A percentile compares a stretch with the other conserved stretches of the same genome.
These are phyloP conservation scores for Monosporascus sp. DNA, from an alignment of 2,329 filamentous ascomycete species.

Conservation along the genomic window DNA sequence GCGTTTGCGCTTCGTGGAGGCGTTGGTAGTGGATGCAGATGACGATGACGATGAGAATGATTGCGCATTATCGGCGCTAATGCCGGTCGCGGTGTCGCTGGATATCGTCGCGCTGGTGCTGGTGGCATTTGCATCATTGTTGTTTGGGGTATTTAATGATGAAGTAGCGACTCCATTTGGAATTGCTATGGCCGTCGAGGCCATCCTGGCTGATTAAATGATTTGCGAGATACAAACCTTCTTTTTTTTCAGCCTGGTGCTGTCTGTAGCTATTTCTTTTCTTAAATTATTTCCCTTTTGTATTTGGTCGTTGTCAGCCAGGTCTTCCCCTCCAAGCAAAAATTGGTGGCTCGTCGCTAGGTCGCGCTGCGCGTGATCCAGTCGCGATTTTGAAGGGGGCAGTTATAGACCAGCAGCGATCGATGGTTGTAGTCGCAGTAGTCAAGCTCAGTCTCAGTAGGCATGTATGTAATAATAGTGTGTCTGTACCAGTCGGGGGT, in stretches of 20 bases:
- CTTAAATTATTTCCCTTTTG: not conserved
- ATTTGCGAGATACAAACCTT: not conserved
- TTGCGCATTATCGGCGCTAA: constrained; percentile 16
- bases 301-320: not conserved
- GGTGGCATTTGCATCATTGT: not conserved
- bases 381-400: constrained; percentile 3
- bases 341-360: not conserved
- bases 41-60: constrained; percentile 1
- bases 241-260: not conserved
- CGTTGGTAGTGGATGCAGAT: constrained; percentile 8
- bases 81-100: constrained; percentile 1
- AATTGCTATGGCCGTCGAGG: constrained; percentile 23
- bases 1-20: constrained; percentile 28
- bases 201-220: constrained; percentile 16
- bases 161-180: constrained; percentile 19
- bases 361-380: constrained; percentile 1
- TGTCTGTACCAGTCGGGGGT: too few species aligned
- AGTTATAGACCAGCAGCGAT: not conserved
- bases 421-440: too few species aligned
- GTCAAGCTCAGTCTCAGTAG: too few species aligned
- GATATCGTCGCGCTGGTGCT: not conserved
- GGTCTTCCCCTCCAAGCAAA: not conserved
- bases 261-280: not conserved
- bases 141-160: constrained; percentile 10
- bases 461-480: too few species aligned